Base-by-base conservation (phyloP, 306 rosid genomes). In the Medicago arabica region DNA sequence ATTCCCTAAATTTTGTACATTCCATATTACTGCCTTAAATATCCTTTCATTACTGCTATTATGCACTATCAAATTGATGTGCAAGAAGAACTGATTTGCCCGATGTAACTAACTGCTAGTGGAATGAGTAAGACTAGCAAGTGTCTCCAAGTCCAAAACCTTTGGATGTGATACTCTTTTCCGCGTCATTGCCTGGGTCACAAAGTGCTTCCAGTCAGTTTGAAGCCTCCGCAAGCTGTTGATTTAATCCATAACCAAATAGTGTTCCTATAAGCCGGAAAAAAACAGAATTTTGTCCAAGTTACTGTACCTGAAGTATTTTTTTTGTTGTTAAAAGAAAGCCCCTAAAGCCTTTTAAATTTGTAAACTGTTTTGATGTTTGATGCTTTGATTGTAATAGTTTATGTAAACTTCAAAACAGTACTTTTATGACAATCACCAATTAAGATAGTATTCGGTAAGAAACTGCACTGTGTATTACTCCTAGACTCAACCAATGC, bases 1-100 rank as follows among this genome's bases (percentile, higher is more conserved):
- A 87, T 75, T 71, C 77, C 71, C 77, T 79, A 59, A 19, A 62
- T 69, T 57, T 19, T 40, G 57, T 49, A 43, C 7, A 2, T 63
- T 41, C 40, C 55, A 17, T 31, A 28, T 23, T 74, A 62, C 61
- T 15, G 43, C 67, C 51, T 70, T 66, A 19, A 31, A 9, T 69
- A 68, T 72, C 64, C 53, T 60, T 16, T 36, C 23, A 16, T 53
- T 68, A 14, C 9, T 18, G 58, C 28, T 72, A 54, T 66, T 11
- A 44, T 28, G 59, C 41, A 39, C 78, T 11, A 19, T 60, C 77
- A 41, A 38, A 28, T 31, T 66, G 34, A 58, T 76, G 46, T 67
- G 53, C 4, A 41, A 40, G 25, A 79, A 49, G 46, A 67, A 66
- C 51, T 41, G 38, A 12, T 65, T 49, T 58, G 25, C 43, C 31